Evolutionary conservation across 345 rosid species (phyloP).

Genomic region (Sonneratia caseolaris): DNA sequence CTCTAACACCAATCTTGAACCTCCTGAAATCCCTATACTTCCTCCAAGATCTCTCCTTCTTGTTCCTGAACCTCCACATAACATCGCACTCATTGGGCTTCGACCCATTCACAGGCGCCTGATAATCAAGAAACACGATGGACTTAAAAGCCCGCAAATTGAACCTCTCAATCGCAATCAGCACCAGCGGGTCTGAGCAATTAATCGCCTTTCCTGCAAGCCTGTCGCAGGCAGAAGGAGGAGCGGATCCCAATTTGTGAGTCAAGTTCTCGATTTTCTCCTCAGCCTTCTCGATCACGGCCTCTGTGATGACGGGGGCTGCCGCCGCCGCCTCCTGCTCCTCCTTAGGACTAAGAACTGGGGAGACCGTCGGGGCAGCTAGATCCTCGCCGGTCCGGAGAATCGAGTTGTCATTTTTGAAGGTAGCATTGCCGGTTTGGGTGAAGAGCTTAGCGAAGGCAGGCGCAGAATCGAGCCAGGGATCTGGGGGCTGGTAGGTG

Average conservation of each 20-base stretch:
- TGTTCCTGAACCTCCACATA: constrained; percentile 86
- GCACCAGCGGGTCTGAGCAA: constrained; percentile 78
- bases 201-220: constrained; percentile 44
- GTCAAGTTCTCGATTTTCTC: constrained; percentile 32
- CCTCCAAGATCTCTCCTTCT: constrained; percentile 93
- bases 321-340: constrained; percentile 21
- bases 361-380: constrained; percentile 13
- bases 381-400: constrained; percentile 83
- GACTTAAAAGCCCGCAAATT: constrained; percentile 62
- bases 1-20: constrained; percentile 56
- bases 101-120: constrained; percentile 62
- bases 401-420: constrained; percentile 56
- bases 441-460: constrained; percentile 70
- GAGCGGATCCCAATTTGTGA: neutral
- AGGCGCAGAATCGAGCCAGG: constrained; percentile 92
- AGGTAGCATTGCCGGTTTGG: constrained; percentile 61
- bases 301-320: constrained; percentile 26
- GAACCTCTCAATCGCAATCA: constrained; percentile 62
- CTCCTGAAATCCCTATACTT: constrained; percentile 82
- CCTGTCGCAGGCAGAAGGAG: constrained; percentile 16
- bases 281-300: constrained; percentile 36
- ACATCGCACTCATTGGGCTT: constrained; percentile 73
- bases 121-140: constrained; percentile 67
- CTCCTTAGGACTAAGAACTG: constrained; percentile 14
- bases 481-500: constrained; percentile 94